Conservation (phyloP, 1,139 yeast species). For the Spathaspora sp. region DNA sequence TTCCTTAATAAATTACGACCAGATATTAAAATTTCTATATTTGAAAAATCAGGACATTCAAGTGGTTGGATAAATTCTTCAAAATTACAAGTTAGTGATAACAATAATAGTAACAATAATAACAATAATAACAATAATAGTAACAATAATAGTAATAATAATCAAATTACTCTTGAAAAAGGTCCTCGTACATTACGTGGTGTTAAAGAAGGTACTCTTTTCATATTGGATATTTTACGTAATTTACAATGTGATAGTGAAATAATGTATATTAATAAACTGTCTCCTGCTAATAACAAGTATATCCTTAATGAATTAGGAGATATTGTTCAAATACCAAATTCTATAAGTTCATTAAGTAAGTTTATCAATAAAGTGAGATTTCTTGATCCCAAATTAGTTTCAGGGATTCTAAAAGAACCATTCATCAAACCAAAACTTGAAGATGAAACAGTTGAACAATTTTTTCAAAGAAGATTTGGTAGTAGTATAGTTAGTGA, state of each 20-base stretch:
- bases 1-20: constrained; percentile 70
- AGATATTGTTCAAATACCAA: constrained; percentile 54
- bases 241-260: constrained; percentile 41
- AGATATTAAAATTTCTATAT: constrained; percentile 62
- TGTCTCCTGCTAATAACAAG: constrained; percentile 60
- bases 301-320: constrained; percentile 46
- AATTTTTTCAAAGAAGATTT: constrained; percentile 68
- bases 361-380: constrained; percentile 36
- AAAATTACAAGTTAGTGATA: constrained; percentile 5
- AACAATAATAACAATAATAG: constrained; percentile 7
- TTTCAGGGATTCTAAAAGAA: constrained; percentile 40
- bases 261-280: constrained; percentile 48
- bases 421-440: constrained; percentile 32
- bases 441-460: constrained; percentile 70
- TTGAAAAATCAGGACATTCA: constrained; percentile 51
- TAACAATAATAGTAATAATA: constrained; percentile 6
- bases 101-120: too few relatives aligned
- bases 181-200: constrained; percentile 80
- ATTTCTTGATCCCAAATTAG: constrained; percentile 15
- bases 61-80: constrained; percentile 82
- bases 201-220: constrained; percentile 61
- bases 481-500: constrained; percentile 56
- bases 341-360: constrained; percentile 33
- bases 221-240: constrained; percentile 57
- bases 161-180: constrained; percentile 50